Conservation (phyloP, 495 filamentous ascomycete species). For the Penicillium steckii region DNA sequence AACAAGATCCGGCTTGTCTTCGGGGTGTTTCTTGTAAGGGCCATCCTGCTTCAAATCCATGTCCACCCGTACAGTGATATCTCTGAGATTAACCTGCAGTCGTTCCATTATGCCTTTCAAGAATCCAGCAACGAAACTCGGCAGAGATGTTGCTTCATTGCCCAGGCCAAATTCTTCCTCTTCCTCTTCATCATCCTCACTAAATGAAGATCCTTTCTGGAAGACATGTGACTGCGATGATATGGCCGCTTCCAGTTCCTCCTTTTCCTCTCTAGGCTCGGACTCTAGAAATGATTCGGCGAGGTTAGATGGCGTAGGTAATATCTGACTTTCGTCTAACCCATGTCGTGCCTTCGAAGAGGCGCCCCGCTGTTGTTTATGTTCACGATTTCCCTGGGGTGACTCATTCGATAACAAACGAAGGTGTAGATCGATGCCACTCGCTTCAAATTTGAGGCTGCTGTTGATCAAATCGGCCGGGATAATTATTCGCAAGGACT, state of each 20-base stretch:
- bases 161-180: slow-evolving; percentile 67
- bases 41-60: slow-evolving; percentile 49
- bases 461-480: slow-evolving; percentile 80
- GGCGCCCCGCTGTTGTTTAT: slow-evolving; percentile 1
- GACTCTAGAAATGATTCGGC: slow-evolving; percentile 85
- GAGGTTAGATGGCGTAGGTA: slow-evolving; percentile 79
- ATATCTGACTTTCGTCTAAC: slow-evolving; percentile 18
- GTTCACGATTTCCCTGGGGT: slow-evolving; percentile 5
- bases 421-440: slow-evolving; percentile 71
- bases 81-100: slow-evolving; percentile 66
- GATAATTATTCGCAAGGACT: slow-evolving; percentile 70
- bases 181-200: slow-evolving; percentile 63
- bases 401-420: slow-evolving; percentile 36
- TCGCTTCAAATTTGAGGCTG: slow-evolving; percentile 72
- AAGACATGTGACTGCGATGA: slow-evolving; percentile 57
- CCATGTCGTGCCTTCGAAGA: slow-evolving; percentile 9
- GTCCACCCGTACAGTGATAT: slow-evolving; percentile 65
- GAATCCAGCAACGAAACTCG: slow-evolving; percentile 78
- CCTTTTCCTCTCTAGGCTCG: slow-evolving; percentile 72
- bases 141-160: slow-evolving; percentile 70
- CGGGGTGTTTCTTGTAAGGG: slow-evolving; percentile 36
- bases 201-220: slow-evolving; percentile 44
- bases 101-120: slow-evolving; percentile 81
- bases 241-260: slow-evolving; percentile 74
- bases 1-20: slow-evolving; percentile 48